Evolutionary conservation across 441 rosid genomes (phyloP).

Genomic region (Sinapis alba): DNA sequence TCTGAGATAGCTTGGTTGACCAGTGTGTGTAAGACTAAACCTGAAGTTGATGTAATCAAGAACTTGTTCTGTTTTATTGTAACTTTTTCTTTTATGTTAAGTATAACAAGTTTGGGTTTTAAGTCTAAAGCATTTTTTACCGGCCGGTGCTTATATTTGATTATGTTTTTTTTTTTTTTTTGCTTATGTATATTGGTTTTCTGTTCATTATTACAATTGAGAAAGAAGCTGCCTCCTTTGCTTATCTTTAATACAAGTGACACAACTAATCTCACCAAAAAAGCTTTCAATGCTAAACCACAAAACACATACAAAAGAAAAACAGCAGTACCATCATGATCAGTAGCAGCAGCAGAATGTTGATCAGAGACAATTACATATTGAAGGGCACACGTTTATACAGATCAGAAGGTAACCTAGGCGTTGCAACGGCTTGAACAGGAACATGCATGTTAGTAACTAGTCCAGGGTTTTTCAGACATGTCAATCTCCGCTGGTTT

Average conservation of each 20-base stretch:
- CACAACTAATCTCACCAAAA: constrained; percentile 13
- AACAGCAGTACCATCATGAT: background rate
- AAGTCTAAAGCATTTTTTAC: too few species aligned
- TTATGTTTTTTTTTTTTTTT: too few species aligned
- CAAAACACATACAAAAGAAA: constrained; percentile 21
- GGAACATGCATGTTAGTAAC: constrained; percentile 80
- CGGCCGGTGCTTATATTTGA: too few species aligned
- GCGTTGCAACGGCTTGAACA: constrained; percentile 63
- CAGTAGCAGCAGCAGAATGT: background rate
- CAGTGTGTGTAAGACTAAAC: background rate
- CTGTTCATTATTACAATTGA: background rate
- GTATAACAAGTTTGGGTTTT: too few species aligned
- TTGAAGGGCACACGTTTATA: constrained; percentile 71
- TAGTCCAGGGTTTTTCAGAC: constrained; percentile 82
- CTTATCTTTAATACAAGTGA: background rate
- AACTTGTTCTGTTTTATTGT: constrained; percentile 13
- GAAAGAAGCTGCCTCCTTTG: background rate
- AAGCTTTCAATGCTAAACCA: constrained; percentile 14
- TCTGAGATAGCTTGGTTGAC: constrained; percentile 1
- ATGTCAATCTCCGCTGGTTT: constrained; percentile 69
- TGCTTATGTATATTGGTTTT: background rate
- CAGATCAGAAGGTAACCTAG: constrained; percentile 70
- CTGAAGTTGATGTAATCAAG: constrained; percentile 23
- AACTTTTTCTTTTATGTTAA: background rate
- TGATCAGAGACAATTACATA: constrained; percentile 42